Base-by-base conservation (phyloP, 257 asterid genomes). In the Solanum chilense region DNA sequence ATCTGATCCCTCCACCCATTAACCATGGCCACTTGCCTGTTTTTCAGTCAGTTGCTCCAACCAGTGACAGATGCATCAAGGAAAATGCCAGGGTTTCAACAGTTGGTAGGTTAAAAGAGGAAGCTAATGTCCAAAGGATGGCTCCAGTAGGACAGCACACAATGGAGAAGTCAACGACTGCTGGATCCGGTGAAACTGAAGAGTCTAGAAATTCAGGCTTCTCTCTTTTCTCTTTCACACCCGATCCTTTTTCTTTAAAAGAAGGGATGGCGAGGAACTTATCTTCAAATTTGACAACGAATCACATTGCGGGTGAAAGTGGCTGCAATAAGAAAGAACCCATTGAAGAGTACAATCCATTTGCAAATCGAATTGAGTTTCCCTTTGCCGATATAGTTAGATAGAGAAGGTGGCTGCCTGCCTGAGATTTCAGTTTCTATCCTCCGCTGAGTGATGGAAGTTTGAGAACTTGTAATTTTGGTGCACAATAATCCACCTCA, bases 291-390 rank as follows among this genome's bases (percentile, higher is more conserved):
- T 84, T 90, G 74, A 68, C 91, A 20, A 88, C 89, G 3, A 90
- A 86, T 88, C 80, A 70, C 71, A 75, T 76, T 35, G 94, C 86
- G 58, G 92, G 86, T 11, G 93, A 88, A 88, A 87, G 74, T 56
- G 87, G 87, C 58, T 88, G 93, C 94, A 87, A 90, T 76, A 90
- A 92, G 91, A 94, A 93, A 88, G 94, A 91, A 78, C 87, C 93
- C n/a, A 18, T 93, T 10, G 97, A 94, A 92, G 98, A 97, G 91
- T 95, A 96, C 89, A 97, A 96, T 91, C 91, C 95, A 92, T 97
- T 97, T 92, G 98, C 97, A 29, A 95, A 96, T 75, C 98, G 96
- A 85, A 94, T 97, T 37, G 88, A 92, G 89, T 96, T 97, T 93
- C 92, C 98, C 2, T 88, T 97, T 91, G 92, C 93, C 95, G 95